phyloP scores from a whole-genome alignment of 148 eudicot species.

The Suaeda aralocaspica region DNA sequence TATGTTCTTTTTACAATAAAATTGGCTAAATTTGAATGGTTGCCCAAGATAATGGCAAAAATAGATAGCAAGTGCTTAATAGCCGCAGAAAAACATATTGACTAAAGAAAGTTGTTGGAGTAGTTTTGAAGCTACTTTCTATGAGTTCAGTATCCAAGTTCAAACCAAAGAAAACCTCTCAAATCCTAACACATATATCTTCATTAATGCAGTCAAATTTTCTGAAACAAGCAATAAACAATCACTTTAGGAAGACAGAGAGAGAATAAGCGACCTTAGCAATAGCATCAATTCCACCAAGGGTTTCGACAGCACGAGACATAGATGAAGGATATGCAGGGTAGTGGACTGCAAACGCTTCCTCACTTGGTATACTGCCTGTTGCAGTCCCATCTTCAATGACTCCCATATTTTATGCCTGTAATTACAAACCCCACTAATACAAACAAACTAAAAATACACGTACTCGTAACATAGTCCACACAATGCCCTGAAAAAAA shows the following conservation, averaged over 20 bases:
- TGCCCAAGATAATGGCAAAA: neutral
- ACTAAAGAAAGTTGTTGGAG: neutral
- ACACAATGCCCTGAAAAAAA: too few relatives aligned
- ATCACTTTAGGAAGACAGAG: neutral
- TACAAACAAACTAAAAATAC: too few relatives aligned
- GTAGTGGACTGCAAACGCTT: slow-evolving; percentile 70
- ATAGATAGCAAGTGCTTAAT: neutral
- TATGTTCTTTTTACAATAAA: too few relatives aligned
- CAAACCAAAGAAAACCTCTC: too few relatives aligned
- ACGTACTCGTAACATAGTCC: too few relatives aligned
- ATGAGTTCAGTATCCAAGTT: too few relatives aligned
- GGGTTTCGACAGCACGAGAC: slow-evolving; percentile 71
- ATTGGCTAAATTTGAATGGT: neutral
- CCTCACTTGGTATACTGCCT: slow-evolving; percentile 53
- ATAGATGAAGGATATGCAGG: slow-evolving; percentile 87
- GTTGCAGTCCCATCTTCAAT: slow-evolving; percentile 64
- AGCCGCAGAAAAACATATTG: too few relatives aligned
- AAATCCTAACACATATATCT: too few relatives aligned
- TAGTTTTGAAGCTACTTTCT: neutral
- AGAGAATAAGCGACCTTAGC: slow-evolving; percentile 48
- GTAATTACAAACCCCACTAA: too few relatives aligned
- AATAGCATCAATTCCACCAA: slow-evolving; percentile 70
- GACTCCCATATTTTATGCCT: slow-evolving; percentile 45
- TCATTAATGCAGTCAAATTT: neutral
- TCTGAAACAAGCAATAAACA: neutral